Conservation (phyloP, 2,329 filamentous ascomycete genomes). For the Fusarium pseudograminearum region DNA sequence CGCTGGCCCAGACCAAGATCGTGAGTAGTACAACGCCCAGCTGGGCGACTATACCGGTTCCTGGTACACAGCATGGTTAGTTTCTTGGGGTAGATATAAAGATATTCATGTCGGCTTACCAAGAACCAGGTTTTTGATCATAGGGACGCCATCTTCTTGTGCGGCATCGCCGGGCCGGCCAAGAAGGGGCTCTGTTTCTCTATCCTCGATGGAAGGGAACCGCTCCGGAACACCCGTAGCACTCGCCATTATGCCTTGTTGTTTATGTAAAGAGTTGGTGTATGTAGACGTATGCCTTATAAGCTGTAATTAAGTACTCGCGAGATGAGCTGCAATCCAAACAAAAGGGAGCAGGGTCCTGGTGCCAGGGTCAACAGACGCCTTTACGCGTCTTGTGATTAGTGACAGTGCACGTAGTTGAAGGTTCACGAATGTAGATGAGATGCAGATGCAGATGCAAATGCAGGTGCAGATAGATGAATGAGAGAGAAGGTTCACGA, state of each 20-base stretch:
- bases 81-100: not conserved
- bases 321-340: not conserved
- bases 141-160: constrained; percentile 72
- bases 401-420: not conserved
- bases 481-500: constrained; percentile 11
- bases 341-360: not conserved
- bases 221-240: constrained; percentile 73
- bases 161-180: constrained; percentile 76
- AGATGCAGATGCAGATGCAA: not conserved
- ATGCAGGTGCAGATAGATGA: not conserved
- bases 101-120: constrained; percentile 63
- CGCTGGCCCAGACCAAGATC: constrained; percentile 80
- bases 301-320: not conserved
- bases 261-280: not conserved
- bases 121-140: constrained; percentile 78
- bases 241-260: constrained; percentile 69
- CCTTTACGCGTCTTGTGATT: constrained; percentile 1
- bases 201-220: constrained; percentile 45
- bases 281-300: not conserved
- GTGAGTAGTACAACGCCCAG: constrained; percentile 80
- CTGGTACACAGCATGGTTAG: constrained; percentile 58
- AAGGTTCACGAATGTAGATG: not conserved
- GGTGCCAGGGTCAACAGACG: too few species aligned
- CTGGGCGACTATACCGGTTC: constrained; percentile 85
- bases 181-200: constrained; percentile 60